Percentiles rank a stretch among this genome's conserved stretches.
These are phyloP conservation scores for Cercophora newfieldiana DNA, from an alignment of 495 filamentous ascomycete genomes.

Conservation along the genomic window DNA sequence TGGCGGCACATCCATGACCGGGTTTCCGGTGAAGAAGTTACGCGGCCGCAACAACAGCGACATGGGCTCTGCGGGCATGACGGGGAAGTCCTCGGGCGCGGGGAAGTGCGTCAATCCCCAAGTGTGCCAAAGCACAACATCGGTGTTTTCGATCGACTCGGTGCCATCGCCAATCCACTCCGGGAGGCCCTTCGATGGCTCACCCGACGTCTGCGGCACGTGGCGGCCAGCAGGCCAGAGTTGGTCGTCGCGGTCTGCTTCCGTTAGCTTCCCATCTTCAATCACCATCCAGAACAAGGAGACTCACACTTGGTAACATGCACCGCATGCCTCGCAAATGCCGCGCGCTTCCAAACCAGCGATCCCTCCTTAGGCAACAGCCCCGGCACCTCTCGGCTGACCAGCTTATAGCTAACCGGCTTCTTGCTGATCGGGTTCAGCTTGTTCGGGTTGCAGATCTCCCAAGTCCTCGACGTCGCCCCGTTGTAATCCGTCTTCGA, in stretches of 20 bases:
- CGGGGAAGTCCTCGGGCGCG: slow-evolving; percentile 86
- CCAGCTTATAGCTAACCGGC: slow-evolving; percentile 87
- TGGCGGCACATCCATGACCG: slow-evolving; percentile 83
- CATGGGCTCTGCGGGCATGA: slow-evolving; percentile 89
- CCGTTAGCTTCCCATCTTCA: neutral
- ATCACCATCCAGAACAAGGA: neutral
- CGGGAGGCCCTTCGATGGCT: slow-evolving; percentile 74
- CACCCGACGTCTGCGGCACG: slow-evolving; percentile 89
- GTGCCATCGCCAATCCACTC: slow-evolving; percentile 80
- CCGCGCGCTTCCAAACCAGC: slow-evolving; percentile 90
- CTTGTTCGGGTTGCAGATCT: slow-evolving; percentile 83
- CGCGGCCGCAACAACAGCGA: slow-evolving; percentile 78
- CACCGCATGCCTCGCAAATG: slow-evolving; percentile 87
- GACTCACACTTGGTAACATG: slow-evolving; percentile 86
- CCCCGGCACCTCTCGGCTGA: slow-evolving; percentile 77
- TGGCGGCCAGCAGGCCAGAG: slow-evolving; percentile 90
- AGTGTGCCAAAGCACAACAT: slow-evolving; percentile 95
- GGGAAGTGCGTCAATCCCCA: slow-evolving; percentile 95
- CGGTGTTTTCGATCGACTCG: slow-evolving; percentile 75
- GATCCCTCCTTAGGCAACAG: slow-evolving; percentile 83
- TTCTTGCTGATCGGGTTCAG: slow-evolving; percentile 84
- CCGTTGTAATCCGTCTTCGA: slow-evolving; percentile 81
- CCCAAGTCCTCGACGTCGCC: slow-evolving; percentile 79
- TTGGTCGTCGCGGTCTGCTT: slow-evolving; percentile 75
- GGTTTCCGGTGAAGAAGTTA: slow-evolving; percentile 86